Conservation (phyloP, 805 yeast genomes). For the Cyberlindnera amylophila region DNA sequence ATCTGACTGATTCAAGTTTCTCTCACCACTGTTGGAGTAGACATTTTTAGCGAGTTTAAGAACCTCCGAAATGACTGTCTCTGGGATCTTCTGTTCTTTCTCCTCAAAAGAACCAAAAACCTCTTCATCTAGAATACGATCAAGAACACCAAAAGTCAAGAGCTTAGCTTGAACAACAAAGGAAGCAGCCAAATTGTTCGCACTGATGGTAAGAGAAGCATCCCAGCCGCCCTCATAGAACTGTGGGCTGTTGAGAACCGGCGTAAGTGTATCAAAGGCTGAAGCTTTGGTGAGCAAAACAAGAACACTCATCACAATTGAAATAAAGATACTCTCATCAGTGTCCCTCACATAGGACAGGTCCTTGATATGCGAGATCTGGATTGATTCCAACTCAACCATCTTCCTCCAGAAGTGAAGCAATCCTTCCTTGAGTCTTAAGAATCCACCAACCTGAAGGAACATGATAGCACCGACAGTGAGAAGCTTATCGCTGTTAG, state of each 20-base stretch:
- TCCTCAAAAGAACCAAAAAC: constrained; percentile 23
- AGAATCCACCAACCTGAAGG: constrained; percentile 48
- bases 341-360: constrained; percentile 35
- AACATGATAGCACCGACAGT: constrained; percentile 43
- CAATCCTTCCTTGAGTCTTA: constrained; percentile 29
- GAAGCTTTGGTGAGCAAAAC: constrained; percentile 44
- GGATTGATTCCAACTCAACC: constrained; percentile 20
- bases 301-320: constrained; percentile 41
- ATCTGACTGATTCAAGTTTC: constrained; percentile 30
- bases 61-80: constrained; percentile 41
- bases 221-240: constrained; percentile 36
- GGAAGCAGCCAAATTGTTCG: constrained; percentile 19
- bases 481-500: constrained; percentile 31
- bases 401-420: constrained; percentile 28
- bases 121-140: constrained; percentile 30
- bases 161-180: constrained; percentile 40
- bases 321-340: constrained; percentile 33
- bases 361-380: constrained; percentile 32
- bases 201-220: constrained; percentile 18
- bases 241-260: constrained; percentile 32
- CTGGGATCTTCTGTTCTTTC: constrained; percentile 30
- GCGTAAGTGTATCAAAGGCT: constrained; percentile 31
- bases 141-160: constrained; percentile 37
- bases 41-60: constrained; percentile 41
- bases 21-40: constrained; percentile 36